phyloP scores from a whole-genome alignment of 1,284 basidiomycete genomes.

The Boletellus deceptivus region DNA sequence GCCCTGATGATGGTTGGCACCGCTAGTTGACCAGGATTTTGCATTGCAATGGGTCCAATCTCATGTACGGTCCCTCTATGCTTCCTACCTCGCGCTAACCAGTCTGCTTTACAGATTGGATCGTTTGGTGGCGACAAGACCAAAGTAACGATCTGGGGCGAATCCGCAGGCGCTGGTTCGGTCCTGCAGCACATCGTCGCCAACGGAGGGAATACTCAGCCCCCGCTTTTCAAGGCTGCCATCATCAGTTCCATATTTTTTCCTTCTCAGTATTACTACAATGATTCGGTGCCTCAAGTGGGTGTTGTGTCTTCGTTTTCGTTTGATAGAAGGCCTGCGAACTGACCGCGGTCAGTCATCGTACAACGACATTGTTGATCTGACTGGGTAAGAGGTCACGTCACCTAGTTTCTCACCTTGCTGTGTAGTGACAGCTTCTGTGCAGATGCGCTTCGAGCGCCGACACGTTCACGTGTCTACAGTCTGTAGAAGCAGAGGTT shows the following conservation, averaged over 20 bases:
- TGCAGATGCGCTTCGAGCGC: conserved; percentile 24
- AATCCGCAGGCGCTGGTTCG: conserved; percentile 24
- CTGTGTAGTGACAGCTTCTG: background rate
- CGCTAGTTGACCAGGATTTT: conserved; percentile 29
- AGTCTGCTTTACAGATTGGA: conserved; percentile 20
- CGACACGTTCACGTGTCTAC: conserved; percentile 30
- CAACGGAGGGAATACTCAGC: conserved; percentile 17
- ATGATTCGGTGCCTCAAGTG: conserved; percentile 21
- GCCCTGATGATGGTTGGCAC: too few species aligned
- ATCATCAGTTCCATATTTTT: conserved; percentile 28
- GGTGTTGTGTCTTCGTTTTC: background rate
- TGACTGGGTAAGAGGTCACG: conserved; percentile 10
- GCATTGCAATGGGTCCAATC: conserved; percentile 34
- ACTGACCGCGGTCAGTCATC: conserved; percentile 10
- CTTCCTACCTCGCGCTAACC: too few species aligned
- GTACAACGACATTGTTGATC: conserved; percentile 17
- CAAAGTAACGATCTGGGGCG: conserved; percentile 32
- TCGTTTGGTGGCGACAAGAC: conserved; percentile 28
- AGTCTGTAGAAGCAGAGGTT: conserved; percentile 14
- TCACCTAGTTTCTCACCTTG: background rate
- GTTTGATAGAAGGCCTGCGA: background rate
- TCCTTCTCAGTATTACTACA: conserved; percentile 30
- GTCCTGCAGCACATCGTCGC: conserved; percentile 21
- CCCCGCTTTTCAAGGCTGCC: conserved; percentile 23
- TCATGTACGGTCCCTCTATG: background rate